A percentile compares a stretch with the other conserved stretches of the same genome.
Evolutionary conservation across 257 asterid species (phyloP).

Genomic region (Solanum pinnatisectum): DNA sequence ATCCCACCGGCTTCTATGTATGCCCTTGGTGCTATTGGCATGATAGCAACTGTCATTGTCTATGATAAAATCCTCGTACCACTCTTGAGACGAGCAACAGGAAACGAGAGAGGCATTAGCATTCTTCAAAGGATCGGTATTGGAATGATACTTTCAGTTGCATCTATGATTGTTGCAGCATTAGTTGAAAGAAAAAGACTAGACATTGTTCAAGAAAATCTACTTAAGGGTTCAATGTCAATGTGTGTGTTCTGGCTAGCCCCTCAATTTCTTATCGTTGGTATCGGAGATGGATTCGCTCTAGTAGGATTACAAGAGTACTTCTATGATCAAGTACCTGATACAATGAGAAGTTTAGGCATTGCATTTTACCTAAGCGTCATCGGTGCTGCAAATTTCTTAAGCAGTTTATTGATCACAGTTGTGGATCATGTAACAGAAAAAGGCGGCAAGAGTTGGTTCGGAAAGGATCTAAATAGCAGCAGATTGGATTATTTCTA

Average conservation of each 20-base stretch:
- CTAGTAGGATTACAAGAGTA: constrained; percentile 81
- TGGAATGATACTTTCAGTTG: constrained; percentile 52
- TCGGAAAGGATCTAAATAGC: constrained; percentile 41
- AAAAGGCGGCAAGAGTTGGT: constrained; percentile 51
- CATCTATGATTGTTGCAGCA: constrained; percentile 60
- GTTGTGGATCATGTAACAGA: constrained; percentile 39
- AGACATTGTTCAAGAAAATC: constrained; percentile 9
- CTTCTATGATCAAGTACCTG: constrained; percentile 74
- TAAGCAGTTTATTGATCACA: constrained; percentile 62
- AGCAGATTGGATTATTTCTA: constrained; percentile 56
- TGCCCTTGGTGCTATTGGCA: constrained; percentile 52
- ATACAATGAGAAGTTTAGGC: constrained; percentile 76
- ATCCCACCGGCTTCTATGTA: constrained; percentile 70
- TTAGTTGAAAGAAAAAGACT: constrained; percentile 45
- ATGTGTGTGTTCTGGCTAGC: constrained; percentile 23
- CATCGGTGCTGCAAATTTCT: constrained; percentile 58
- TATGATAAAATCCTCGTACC: constrained; percentile 61
- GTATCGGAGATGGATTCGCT: constrained; percentile 80
- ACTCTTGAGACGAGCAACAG: constrained; percentile 38
- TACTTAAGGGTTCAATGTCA: constrained; percentile 2
- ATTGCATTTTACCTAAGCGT: constrained; percentile 62
- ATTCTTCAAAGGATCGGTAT: constrained; percentile 62
- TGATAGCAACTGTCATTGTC: constrained; percentile 58
- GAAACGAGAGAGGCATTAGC: constrained; percentile 44
- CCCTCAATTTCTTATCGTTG: constrained; percentile 70